A percentile compares a stretch with the other conserved stretches of the same genome.
phyloP scores from a whole-genome alignment of 371 early-diverging fungal genomes.

The Catenaria anguillulae region DNA sequence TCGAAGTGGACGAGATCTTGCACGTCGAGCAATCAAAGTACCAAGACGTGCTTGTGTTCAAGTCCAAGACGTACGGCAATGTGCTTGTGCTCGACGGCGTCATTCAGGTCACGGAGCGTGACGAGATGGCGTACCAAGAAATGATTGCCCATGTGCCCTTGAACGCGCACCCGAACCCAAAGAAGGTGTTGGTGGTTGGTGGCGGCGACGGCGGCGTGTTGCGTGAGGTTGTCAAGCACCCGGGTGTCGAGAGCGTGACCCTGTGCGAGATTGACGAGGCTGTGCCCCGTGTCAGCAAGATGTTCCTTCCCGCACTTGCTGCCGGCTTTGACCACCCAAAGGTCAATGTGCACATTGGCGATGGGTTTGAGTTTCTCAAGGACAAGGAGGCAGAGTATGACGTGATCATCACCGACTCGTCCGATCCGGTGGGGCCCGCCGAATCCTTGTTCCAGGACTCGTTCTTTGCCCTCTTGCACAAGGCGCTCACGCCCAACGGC shows the following conservation, averaged over 20 bases:
- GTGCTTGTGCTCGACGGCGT: slow-evolving; percentile 93
- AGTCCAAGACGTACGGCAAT: slow-evolving; percentile 83
- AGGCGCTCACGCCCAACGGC: slow-evolving; percentile 78
- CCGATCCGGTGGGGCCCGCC: slow-evolving; percentile 94
- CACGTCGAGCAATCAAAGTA: slow-evolving; percentile 79
- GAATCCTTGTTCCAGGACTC: slow-evolving; percentile 78
- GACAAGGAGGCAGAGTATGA: slow-evolving; percentile 74
- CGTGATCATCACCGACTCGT: slow-evolving; percentile 96
- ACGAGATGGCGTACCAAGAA: slow-evolving; percentile 97
- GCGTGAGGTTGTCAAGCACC: slow-evolving; percentile 92
- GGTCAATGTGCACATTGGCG: slow-evolving; percentile 82
- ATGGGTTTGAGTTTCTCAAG: slow-evolving; percentile 84
- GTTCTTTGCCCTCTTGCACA: slow-evolving; percentile 81
- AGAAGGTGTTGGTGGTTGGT: slow-evolving; percentile 91
- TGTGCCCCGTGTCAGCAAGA: slow-evolving; percentile 75
- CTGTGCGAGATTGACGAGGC: slow-evolving; percentile 95
- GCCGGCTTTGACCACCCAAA: slow-evolving; percentile 87
- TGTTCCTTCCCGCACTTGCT: slow-evolving; percentile 84
- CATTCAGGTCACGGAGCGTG: slow-evolving; percentile 92
- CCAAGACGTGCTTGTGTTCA: slow-evolving; percentile 94
- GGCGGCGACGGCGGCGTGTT: slow-evolving; percentile 97
- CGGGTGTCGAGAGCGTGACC: slow-evolving; percentile 69
- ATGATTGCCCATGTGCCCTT: slow-evolving; percentile 94
- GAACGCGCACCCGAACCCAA: slow-evolving; percentile 88
- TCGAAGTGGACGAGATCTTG: slow-evolving; percentile 84